Conservation (phyloP, 2,329 filamentous ascomycete species). For the Penicillium decumbens region DNA sequence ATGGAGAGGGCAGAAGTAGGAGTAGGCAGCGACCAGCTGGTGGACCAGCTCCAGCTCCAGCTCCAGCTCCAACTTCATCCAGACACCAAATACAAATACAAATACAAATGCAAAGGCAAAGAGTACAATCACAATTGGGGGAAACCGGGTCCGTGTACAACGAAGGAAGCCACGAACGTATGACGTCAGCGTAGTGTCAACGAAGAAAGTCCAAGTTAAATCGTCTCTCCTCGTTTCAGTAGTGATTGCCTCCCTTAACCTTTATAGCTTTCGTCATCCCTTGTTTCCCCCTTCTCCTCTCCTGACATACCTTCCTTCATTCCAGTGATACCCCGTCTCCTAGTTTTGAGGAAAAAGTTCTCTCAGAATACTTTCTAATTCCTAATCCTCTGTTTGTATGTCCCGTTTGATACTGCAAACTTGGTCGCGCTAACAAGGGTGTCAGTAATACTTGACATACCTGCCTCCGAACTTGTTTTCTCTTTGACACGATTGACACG, state of each 20-base stretch:
- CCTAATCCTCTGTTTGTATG: constrained; percentile 11
- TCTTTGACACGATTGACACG: constrained; percentile 8
- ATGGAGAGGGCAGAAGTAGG: no score
- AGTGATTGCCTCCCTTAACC: background rate
- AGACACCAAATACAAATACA: background rate
- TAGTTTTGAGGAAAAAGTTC: constrained; percentile 4
- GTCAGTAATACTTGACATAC: constrained; percentile 5
- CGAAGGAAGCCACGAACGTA: background rate
- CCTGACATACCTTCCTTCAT: constrained; percentile 20
- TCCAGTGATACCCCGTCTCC: constrained; percentile 25
- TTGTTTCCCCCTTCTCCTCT: constrained; percentile 4
- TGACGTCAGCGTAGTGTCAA: constrained; percentile 14
- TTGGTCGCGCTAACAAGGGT: constrained; percentile 5
- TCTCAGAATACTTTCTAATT: constrained; percentile 8
- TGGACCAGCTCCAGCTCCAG: no score
- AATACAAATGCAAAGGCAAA: background rate
- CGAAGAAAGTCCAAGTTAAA: background rate
- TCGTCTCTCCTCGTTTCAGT: constrained; percentile 1
- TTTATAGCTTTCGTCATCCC: constrained; percentile 16
- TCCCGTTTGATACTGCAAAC: constrained; percentile 16
- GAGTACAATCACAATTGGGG: constrained; percentile 4
- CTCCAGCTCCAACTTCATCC: no score
- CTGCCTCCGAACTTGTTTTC: background rate
- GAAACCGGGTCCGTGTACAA: constrained; percentile 3
- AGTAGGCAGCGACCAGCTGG: no score